Evolutionary conservation across 345 rosid genomes (phyloP).

Genomic region (Arabidopsis suecica): DNA sequence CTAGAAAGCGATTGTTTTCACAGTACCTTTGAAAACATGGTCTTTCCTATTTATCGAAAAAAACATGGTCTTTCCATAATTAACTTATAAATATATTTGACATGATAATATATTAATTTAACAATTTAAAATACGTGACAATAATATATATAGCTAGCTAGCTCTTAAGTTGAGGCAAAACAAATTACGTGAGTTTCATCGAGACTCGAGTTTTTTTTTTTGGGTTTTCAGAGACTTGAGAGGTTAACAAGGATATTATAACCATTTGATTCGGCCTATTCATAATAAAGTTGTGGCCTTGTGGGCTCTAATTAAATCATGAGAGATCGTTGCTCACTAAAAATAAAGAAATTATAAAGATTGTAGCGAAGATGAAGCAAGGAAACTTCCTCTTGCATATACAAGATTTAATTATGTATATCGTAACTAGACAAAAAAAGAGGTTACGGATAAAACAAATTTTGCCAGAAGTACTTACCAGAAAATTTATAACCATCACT

Average conservation of each 20-base stretch:
- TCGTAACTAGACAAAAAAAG: neutral
- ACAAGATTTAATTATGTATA: slow-evolving; percentile 4
- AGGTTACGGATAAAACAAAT: neutral
- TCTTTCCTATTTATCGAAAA: neutral
- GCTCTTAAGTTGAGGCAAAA: neutral
- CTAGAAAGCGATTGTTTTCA: neutral
- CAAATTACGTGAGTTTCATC: neutral
- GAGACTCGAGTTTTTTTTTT: neutral
- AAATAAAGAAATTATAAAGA: slow-evolving; percentile 7
- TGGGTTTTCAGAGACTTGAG: slow-evolving; percentile 12
- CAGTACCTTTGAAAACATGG: neutral
- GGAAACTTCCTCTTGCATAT: slow-evolving; percentile 30
- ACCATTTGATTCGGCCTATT: neutral
- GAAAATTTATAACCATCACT: neutral
- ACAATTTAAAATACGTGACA: neutral
- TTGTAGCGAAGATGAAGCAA: slow-evolving; percentile 6
- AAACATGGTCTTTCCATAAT: neutral
- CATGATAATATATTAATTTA: neutral
- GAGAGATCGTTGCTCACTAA: neutral
- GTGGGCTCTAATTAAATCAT: slow-evolving; percentile 24
- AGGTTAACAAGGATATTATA: slow-evolving; percentile 4
- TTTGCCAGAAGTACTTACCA: neutral
- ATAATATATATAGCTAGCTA: neutral
- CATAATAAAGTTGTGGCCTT: slow-evolving; percentile 16
- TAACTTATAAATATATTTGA: neutral